A percentile compares a stretch with the other conserved stretches of the same genome.
Conservation (phyloP, 768 basidiomycete species). For the Pisolithus microcarpus region DNA sequence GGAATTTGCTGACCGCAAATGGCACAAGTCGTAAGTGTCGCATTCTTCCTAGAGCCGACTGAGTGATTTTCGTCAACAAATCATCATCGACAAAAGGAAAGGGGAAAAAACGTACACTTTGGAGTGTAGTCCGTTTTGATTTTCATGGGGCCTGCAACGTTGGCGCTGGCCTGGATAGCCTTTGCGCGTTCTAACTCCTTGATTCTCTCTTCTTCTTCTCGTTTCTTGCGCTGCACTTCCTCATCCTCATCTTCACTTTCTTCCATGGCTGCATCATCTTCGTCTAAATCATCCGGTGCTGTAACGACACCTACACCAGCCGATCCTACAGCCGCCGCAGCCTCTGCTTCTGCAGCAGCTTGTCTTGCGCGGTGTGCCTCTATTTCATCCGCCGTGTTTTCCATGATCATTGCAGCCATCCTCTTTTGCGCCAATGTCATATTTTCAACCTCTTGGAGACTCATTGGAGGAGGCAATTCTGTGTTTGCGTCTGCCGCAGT, state of each 20-base stretch:
- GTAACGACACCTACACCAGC: slow-evolving; percentile 37
- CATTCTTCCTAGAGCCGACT: slow-evolving; percentile 61
- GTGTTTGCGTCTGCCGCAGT: slow-evolving; percentile 85
- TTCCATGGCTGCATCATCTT: slow-evolving; percentile 64
- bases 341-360: slow-evolving; percentile 80
- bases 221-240: slow-evolving; percentile 50
- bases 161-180: slow-evolving; percentile 74
- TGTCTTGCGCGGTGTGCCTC: slow-evolving; percentile 76
- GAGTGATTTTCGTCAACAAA: slow-evolving; percentile 7
- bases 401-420: slow-evolving; percentile 98
- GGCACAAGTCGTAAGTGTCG: slow-evolving; percentile 76
- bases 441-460: slow-evolving; percentile 86
- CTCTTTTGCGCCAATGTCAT: slow-evolving; percentile 97
- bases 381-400: slow-evolving; percentile 82
- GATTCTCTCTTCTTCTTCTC: slow-evolving; percentile 60
- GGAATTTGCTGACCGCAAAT: slow-evolving; percentile 97
- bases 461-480: slow-evolving; percentile 96
- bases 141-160: slow-evolving; percentile 78
- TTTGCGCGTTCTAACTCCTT: slow-evolving; percentile 70
- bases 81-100: slow-evolving; percentile 2
- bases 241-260: slow-evolving; percentile 83
- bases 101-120: slow-evolving; percentile 64
- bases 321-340: slow-evolving; percentile 69
- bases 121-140: slow-evolving; percentile 96
- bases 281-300: slow-evolving; percentile 23